Evolutionary conservation across 1,284 basidiomycete species (phyloP).

Genomic region (Apiotrichum veenhuisii): DNA sequence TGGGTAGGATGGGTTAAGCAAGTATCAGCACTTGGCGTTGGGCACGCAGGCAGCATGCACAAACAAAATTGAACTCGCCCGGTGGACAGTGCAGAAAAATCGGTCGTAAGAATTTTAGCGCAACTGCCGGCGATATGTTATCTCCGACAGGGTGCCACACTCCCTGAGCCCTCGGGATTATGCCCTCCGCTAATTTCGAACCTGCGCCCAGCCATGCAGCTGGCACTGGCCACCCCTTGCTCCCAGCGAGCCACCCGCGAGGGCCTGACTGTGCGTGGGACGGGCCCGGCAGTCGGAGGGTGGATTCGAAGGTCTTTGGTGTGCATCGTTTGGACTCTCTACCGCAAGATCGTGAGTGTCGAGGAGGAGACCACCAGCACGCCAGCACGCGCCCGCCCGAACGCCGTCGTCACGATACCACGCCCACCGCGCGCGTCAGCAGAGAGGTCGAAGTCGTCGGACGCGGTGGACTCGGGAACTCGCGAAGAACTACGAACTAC

Average conservation of each 20-base stretch:
- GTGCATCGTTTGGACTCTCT: slow-evolving; percentile 12
- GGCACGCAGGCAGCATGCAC: no score
- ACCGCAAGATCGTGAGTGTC: slow-evolving; percentile 24
- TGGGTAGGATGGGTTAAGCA: no score
- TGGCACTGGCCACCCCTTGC: no score
- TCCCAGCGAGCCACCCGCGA: no score
- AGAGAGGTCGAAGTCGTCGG: neutral
- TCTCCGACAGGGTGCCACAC: neutral
- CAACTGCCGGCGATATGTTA: neutral
- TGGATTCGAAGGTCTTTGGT: neutral
- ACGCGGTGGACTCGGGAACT: neutral
- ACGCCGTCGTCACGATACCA: neutral
- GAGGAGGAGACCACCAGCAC: slow-evolving; percentile 5
- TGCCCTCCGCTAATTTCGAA: neutral
- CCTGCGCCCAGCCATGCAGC: neutral
- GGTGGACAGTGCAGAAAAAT: no score
- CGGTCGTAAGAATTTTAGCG: no score
- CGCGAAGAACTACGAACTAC: no score
- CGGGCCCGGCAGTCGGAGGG: no score
- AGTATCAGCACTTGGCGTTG: no score
- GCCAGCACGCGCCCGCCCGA: slow-evolving; percentile 3
- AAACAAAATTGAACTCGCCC: no score
- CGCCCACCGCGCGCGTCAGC: no score
- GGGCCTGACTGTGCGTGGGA: no score
- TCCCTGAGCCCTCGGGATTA: neutral